Conservation (phyloP, 1,139 yeast species). For the Entelexis paramagnoliae region DNA sequence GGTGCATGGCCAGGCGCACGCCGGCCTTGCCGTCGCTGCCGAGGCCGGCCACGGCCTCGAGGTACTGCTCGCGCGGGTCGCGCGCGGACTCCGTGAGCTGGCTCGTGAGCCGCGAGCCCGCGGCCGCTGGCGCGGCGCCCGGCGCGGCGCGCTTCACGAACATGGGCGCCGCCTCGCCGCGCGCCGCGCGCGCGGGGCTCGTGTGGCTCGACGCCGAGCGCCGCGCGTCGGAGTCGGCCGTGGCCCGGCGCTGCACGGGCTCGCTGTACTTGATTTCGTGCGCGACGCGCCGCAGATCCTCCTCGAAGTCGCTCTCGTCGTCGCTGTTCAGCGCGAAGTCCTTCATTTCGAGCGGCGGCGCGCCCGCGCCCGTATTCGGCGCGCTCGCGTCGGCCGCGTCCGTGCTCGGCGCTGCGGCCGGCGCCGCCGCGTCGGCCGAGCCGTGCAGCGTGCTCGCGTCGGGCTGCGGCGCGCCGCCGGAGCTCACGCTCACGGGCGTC, state of each 20-base stretch:
- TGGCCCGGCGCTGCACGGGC: not conserved
- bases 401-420: not conserved
- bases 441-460: not conserved
- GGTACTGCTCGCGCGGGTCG: slow-evolving; percentile 37
- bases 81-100: slow-evolving; percentile 26
- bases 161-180: not conserved
- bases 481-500: slow-evolving; percentile 3
- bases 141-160: slow-evolving; percentile 11
- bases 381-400: not conserved
- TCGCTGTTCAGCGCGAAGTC: slow-evolving; percentile 25
- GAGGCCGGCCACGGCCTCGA: slow-evolving; percentile 34
- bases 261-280: slow-evolving; percentile 21
- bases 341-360: slow-evolving; percentile 5
- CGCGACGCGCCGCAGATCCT: slow-evolving; percentile 30
- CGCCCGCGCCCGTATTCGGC: no score
- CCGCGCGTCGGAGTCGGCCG: slow-evolving; percentile 3
- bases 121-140: not conserved
- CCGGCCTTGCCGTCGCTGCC: slow-evolving; percentile 29
- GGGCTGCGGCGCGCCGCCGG: not conserved
- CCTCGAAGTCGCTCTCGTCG: slow-evolving; percentile 34
- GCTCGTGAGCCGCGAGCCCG: slow-evolving; percentile 25
- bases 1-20: slow-evolving; percentile 32
- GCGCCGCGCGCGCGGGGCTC: not conserved
- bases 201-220: not conserved
- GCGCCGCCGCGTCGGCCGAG: not conserved